phyloP scores from a whole-genome alignment of 2,329 filamentous ascomycete genomes.

The Sarocladium kiliense region DNA sequence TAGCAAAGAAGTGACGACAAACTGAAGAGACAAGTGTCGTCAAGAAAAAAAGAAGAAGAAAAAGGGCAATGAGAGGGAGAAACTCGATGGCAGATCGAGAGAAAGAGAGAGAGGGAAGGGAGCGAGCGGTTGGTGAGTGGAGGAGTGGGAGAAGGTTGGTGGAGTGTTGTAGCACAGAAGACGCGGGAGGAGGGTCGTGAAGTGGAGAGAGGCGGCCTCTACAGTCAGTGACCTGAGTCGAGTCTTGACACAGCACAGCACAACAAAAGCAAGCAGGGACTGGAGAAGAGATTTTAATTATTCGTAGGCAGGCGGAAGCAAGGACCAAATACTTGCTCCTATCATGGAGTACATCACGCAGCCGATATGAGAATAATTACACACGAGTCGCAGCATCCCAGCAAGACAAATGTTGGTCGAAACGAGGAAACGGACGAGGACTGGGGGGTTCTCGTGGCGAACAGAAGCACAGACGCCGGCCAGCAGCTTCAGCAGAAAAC shows the following conservation, averaged over 20 bases:
- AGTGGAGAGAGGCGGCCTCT: background rate
- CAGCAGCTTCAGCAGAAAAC: background rate
- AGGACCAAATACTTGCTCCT: too few relatives aligned
- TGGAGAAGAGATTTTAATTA: too few relatives aligned
- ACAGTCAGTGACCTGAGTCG: background rate
- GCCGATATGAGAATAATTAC: background rate
- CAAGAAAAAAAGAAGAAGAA: slow-evolving; percentile 9
- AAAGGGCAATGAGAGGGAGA: slow-evolving; percentile 7
- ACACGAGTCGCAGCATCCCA: too few relatives aligned
- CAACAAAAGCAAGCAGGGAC: too few relatives aligned
- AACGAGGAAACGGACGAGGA: background rate
- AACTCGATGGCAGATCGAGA: slow-evolving; percentile 6
- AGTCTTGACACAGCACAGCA: too few relatives aligned
- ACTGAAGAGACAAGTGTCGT: slow-evolving; percentile 7
- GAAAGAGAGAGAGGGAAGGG: background rate
- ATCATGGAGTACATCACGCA: background rate
- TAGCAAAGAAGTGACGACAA: background rate
- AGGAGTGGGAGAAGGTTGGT: background rate
- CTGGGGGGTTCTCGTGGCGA: background rate
- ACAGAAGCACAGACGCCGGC: background rate
- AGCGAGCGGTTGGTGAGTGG: background rate
- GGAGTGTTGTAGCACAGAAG: background rate
- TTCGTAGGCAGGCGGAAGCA: too few relatives aligned
- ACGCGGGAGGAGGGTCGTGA: background rate
- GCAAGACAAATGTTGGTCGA: too few relatives aligned